Percentiles rank a stretch among this genome's conserved stretches.
Conservation (phyloP, 345 rosid species). For the Syzygium aqueum region DNA sequence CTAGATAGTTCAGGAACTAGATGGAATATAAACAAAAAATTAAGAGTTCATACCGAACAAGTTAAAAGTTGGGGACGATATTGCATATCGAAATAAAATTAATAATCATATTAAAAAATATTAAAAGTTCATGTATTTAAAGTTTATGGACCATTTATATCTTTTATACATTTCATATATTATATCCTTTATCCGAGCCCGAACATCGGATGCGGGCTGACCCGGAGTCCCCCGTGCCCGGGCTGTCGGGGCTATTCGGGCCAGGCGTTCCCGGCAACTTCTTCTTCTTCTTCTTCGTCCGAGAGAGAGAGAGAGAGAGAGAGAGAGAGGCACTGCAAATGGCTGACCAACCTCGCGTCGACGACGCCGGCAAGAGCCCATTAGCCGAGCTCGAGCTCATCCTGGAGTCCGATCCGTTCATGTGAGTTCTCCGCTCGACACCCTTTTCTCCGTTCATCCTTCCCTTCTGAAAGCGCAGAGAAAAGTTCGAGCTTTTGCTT, state of each 20-base stretch:
- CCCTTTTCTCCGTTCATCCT: background rate
- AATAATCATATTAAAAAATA: too few species aligned
- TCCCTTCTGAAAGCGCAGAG: background rate
- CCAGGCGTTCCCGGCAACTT: background rate
- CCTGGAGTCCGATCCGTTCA: slow-evolving; percentile 64
- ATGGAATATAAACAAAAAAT: too few species aligned
- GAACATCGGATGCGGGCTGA: background rate
- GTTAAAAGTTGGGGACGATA: too few species aligned
- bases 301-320: background rate
- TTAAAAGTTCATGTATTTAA: too few species aligned
- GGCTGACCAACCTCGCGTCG: slow-evolving; percentile 16
- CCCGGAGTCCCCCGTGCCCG: background rate
- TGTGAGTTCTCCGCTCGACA: slow-evolving; percentile 30
- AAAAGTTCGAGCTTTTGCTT: background rate
- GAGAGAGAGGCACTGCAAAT: background rate
- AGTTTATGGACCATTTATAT: too few species aligned
- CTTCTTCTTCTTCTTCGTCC: background rate
- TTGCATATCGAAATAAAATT: too few species aligned
- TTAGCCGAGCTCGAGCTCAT: slow-evolving; percentile 46
- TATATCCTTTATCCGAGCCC: background rate
- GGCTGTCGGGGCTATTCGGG: background rate
- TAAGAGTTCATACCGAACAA: too few species aligned
- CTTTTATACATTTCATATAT: too few species aligned
- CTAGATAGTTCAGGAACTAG: too few species aligned
- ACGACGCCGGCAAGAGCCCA: slow-evolving; percentile 16